These are phyloP conservation scores for Phytophthora chlamydospora DNA, from an alignment of 352 stramenopile genomes.

Conservation along the genomic window DNA sequence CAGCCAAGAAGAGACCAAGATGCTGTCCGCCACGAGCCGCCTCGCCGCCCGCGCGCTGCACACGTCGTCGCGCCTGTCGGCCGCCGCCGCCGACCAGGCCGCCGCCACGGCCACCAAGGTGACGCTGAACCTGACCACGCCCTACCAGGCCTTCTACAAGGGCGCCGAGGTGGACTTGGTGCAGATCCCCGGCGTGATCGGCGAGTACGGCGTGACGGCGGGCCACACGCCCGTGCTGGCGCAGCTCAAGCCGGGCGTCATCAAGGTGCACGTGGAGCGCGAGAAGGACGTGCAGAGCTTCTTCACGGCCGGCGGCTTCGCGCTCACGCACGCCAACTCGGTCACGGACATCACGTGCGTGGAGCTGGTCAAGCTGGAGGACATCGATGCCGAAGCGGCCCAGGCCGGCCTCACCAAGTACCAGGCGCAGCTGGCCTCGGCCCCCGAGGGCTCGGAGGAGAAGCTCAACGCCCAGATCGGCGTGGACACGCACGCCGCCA, in stretches of 20 bases:
- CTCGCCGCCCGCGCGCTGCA: slow-evolving; percentile 63
- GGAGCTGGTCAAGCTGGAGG: slow-evolving; percentile 96
- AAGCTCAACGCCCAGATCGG: slow-evolving; percentile 96
- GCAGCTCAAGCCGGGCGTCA: slow-evolving; percentile 97
- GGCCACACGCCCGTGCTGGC: slow-evolving; percentile 97
- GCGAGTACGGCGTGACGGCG: slow-evolving; percentile 98
- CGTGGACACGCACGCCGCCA: slow-evolving; percentile 94
- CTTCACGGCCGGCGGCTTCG: slow-evolving; percentile 97
- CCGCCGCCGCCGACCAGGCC: slow-evolving; percentile 57
- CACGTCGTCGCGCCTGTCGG: slow-evolving; percentile 62
- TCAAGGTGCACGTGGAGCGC: slow-evolving; percentile 85
- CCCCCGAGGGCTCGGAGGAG: slow-evolving; percentile 87
- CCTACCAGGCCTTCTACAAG: slow-evolving; percentile 86
- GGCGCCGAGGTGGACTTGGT: slow-evolving; percentile 89
- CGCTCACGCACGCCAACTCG: slow-evolving; percentile 96
- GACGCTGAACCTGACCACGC: slow-evolving; percentile 85
- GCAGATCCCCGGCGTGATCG: slow-evolving; percentile 94
- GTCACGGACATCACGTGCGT: slow-evolving; percentile 97
- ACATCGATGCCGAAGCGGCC: slow-evolving; percentile 93
- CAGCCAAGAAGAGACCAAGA: slow-evolving; percentile 17
- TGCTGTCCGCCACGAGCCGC: slow-evolving; percentile 62
- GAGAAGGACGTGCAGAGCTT: slow-evolving; percentile 95
- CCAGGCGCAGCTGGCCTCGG: slow-evolving; percentile 84
- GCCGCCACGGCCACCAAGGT: slow-evolving; percentile 75
- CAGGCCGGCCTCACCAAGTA: slow-evolving; percentile 91